Conservation (phyloP, 2,329 filamentous ascomycete genomes). For the Chaetomiaceae sp. region DNA sequence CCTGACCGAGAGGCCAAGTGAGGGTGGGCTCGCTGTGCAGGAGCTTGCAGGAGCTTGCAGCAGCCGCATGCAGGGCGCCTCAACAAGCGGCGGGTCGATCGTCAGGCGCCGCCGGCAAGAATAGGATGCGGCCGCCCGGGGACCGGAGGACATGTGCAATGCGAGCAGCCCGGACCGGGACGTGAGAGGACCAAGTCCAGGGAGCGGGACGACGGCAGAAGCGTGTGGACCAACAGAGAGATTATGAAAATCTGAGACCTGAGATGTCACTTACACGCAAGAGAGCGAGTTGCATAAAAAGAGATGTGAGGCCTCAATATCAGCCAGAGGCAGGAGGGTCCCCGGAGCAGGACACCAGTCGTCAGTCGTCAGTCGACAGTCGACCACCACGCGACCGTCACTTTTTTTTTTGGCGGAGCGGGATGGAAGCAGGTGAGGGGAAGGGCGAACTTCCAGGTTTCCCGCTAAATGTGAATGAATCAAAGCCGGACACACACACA, state of each 20-base stretch:
- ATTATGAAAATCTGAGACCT: background rate
- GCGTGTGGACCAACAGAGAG: background rate
- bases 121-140: background rate
- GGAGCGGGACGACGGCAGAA: too few species aligned
- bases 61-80: constrained; percentile 27
- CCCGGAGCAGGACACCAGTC: background rate
- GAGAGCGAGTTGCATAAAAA: constrained; percentile 13
- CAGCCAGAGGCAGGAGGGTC: background rate
- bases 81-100: constrained; percentile 8
- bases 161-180: background rate
- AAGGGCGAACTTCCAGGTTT: constrained; percentile 7
- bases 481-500: background rate
- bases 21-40: constrained; percentile 18
- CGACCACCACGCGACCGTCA: constrained; percentile 10
- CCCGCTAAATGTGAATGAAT: background rate
- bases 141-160: constrained; percentile 2
- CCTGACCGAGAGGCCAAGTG: constrained; percentile 14
- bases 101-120: constrained; percentile 1
- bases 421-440: constrained; percentile 12
- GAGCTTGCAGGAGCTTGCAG: constrained; percentile 28
- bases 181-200: background rate
- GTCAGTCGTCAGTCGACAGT: constrained; percentile 10
- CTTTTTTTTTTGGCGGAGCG: background rate
- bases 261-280: constrained; percentile 14
- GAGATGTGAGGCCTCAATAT: constrained; percentile 6